Conservation (phyloP, 2,329 filamentous ascomycete genomes). For the Paradendryphiella salina region DNA sequence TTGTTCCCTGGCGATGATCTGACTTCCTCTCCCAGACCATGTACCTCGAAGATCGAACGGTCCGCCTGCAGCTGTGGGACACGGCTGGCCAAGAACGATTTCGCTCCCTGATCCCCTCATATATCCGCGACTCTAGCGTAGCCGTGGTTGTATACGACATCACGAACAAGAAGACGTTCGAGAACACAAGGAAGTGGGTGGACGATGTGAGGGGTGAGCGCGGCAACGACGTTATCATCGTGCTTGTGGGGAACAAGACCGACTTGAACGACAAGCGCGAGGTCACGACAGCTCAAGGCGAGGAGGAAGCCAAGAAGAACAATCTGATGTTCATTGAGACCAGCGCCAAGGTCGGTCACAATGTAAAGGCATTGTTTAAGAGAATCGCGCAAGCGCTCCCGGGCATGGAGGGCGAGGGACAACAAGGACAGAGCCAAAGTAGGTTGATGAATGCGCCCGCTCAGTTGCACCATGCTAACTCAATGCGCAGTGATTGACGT, state of each 20-base stretch:
- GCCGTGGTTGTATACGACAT: constrained; percentile 99
- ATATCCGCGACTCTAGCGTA: constrained; percentile 97
- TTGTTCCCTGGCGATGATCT: neutral
- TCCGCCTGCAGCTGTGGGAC: constrained; percentile 97
- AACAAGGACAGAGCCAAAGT: constrained; percentile 80
- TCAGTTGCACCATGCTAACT: constrained; percentile 11
- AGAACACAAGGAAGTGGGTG: constrained; percentile 99
- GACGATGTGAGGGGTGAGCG: constrained; percentile 96
- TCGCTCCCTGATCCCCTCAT: constrained; percentile 93
- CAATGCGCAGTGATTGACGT: constrained; percentile 79
- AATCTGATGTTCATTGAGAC: constrained; percentile 99
- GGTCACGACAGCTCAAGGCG: constrained; percentile 92
- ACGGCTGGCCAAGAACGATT: constrained; percentile 98
- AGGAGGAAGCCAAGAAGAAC: constrained; percentile 97
- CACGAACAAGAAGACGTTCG: constrained; percentile 94
- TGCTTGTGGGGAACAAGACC: constrained; percentile 98
- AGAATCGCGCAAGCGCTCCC: constrained; percentile 97
- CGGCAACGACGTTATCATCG: constrained; percentile 98
- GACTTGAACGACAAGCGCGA: constrained; percentile 98
- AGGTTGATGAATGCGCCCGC: constrained; percentile 47
- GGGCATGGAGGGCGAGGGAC: constrained; percentile 92
- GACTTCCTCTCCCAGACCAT: constrained; percentile 69
- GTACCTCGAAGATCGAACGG: constrained; percentile 98
- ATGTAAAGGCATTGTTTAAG: constrained; percentile 96
- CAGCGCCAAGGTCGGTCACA: constrained; percentile 95